Percentiles rank a stretch among this genome's conserved stretches.
phyloP scores from a whole-genome alignment of 2,329 filamentous ascomycete genomes.

The Sordariomycetes sp. region DNA sequence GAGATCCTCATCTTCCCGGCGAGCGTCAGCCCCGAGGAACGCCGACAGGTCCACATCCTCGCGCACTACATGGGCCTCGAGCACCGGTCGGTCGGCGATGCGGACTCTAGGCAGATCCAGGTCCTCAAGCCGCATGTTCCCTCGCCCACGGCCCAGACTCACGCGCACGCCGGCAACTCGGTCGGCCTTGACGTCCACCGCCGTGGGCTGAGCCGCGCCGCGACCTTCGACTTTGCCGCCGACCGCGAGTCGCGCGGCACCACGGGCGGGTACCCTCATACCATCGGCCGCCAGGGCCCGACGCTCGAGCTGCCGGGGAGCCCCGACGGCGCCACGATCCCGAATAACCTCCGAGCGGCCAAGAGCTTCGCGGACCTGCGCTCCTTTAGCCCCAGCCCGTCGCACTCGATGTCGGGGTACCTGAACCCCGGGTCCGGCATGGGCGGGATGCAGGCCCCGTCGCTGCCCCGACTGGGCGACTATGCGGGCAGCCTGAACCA shows the following conservation, averaged over 20 bases:
- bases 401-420: conserved; percentile 74
- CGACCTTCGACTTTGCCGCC: conserved; percentile 93
- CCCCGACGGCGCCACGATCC: conserved; percentile 45
- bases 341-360: conserved; percentile 76
- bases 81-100: conserved; percentile 79
- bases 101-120: conserved; percentile 79
- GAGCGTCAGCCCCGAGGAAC: conserved; percentile 67
- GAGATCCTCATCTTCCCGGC: conserved; percentile 78
- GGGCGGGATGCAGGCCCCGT: conserved; percentile 34
- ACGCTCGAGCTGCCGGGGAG: conserved; percentile 84
- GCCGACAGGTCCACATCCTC: conserved; percentile 83
- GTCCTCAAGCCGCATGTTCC: conserved; percentile 58
- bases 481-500: conserved; percentile 26
- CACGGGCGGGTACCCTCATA: conserved; percentile 53
- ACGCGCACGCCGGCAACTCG: conserved; percentile 43
- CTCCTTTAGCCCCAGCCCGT: conserved; percentile 89
- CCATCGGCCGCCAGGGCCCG: conserved; percentile 67
- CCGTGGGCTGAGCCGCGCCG: conserved; percentile 77
- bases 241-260: conserved; percentile 55
- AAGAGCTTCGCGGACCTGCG: conserved; percentile 95
- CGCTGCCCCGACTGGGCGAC: conserved; percentile 27
- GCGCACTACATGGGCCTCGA: conserved; percentile 90
- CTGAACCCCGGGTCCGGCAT: conserved; percentile 27
- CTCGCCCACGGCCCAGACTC: conserved; percentile 38
- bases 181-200: conserved; percentile 65